Percentiles rank a stretch among this genome's conserved stretches.
Evolutionary conservation across 2,329 filamentous ascomycete genomes (phyloP).

Genomic region (Pestalotiopsis sp.): DNA sequence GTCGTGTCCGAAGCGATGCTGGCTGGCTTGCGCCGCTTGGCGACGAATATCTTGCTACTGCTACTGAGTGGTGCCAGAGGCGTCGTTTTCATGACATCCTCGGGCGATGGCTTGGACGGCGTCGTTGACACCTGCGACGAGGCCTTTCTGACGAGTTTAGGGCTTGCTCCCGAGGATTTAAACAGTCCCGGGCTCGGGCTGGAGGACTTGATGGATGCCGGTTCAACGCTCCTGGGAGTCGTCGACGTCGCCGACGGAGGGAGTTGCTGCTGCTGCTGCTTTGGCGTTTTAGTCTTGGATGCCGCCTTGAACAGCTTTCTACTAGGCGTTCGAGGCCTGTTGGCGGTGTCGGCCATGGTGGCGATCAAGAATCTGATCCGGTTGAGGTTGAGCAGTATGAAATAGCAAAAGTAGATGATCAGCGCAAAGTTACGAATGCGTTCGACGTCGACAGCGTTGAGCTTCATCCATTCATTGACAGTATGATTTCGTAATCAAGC

Average conservation of each 20-base stretch:
- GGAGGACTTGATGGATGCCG: background rate
- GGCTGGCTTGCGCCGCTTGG: slow-evolving; percentile 16
- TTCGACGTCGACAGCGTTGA: slow-evolving; percentile 17
- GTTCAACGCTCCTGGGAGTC: slow-evolving; percentile 6
- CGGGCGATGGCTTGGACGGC: slow-evolving; percentile 7
- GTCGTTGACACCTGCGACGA: background rate
- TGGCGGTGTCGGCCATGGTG: slow-evolving; percentile 29
- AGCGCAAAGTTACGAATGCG: slow-evolving; percentile 25
- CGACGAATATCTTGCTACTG: slow-evolving; percentile 14
- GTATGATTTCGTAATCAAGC: background rate
- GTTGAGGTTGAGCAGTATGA: slow-evolving; percentile 24
- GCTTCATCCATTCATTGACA: slow-evolving; percentile 1
- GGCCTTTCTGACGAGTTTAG: slow-evolving; percentile 6
- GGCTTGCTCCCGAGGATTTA: background rate
- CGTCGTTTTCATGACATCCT: slow-evolving; percentile 19
- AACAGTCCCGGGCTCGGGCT: background rate
- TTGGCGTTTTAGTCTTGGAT: slow-evolving; percentile 32
- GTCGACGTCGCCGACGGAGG: background rate
- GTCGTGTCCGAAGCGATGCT: slow-evolving; percentile 22
- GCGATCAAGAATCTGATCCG: slow-evolving; percentile 20
- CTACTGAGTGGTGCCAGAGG: slow-evolving; percentile 22
- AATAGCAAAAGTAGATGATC: slow-evolving; percentile 24
- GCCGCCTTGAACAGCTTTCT: slow-evolving; percentile 36
- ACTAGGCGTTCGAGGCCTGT: slow-evolving; percentile 26
- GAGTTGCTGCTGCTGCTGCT: slow-evolving; percentile 17